Conservation (phyloP, 345 rosid species). For the Populus euphratica region DNA sequence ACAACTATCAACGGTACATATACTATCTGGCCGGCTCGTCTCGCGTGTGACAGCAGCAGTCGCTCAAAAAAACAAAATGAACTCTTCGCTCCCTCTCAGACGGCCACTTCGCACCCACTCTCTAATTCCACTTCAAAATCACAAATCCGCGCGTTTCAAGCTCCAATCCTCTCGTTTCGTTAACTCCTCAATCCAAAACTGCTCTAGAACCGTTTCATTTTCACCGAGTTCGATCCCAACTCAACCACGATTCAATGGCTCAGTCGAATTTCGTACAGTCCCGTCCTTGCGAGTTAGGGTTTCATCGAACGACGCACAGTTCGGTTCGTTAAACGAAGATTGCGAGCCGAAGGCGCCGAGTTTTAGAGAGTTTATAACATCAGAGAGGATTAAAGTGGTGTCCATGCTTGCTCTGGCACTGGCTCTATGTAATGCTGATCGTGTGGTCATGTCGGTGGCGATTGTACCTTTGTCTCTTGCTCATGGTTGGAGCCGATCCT, state of each 20-base stretch:
- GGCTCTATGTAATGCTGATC: slow-evolving; percentile 84
- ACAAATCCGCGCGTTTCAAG: neutral
- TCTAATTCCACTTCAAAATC: neutral
- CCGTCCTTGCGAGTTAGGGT: slow-evolving; percentile 38
- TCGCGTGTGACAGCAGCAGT: neutral
- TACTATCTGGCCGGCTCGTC: neutral
- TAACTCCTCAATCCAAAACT: slow-evolving; percentile 2
- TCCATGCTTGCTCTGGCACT: slow-evolving; percentile 88
- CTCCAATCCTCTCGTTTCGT: slow-evolving; percentile 12
- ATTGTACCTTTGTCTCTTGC: slow-evolving; percentile 78
- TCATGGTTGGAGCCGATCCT: slow-evolving; percentile 95
- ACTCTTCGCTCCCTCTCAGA: neutral
- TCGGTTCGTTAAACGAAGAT: slow-evolving; percentile 27
- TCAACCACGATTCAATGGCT: slow-evolving; percentile 13
- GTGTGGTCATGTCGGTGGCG: slow-evolving; percentile 93
- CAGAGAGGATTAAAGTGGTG: slow-evolving; percentile 88
- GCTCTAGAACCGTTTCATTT: slow-evolving; percentile 3
- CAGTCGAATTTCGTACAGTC: slow-evolving; percentile 13
- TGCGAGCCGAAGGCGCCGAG: slow-evolving; percentile 35
- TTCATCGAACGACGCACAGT: slow-evolving; percentile 45
- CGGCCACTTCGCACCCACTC: neutral
- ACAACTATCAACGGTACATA: neutral
- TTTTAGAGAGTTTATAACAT: slow-evolving; percentile 77
- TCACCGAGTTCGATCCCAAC: slow-evolving; percentile 4
- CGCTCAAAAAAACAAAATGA: neutral